Evolutionary conservation across 2,329 filamentous ascomycete species (phyloP), one percentile per base, ranked within the genome.

Genomic region (Metarhizium album): DNA sequence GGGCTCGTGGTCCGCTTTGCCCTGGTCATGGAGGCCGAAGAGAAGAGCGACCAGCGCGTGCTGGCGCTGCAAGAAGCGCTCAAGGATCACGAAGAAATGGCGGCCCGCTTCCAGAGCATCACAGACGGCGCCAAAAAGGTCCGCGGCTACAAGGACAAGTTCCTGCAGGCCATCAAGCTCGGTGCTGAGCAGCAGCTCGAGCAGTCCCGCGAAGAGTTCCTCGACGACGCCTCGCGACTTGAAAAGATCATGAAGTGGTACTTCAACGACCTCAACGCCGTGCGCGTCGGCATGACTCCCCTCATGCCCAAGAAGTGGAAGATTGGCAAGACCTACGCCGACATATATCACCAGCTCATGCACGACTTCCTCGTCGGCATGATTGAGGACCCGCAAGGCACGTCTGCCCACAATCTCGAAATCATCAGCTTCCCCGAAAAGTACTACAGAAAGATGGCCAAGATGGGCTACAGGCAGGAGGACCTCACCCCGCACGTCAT

Each of bases 221-320:
- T 91, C 49, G 86, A 85, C 37, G 89, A 97, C 62, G 87, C 93
- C 0, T 79, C 84, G 47, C 82, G 80, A 60, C 75, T 98, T 45
- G 87, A 94, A 56, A 95, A 95, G 73, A 83, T 80, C 57, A 81
- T 95, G 69, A 87, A 87, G 62, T 98, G 93, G 93, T 98, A 83
- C 69, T 98, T 97, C 73, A 96, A 97, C 70, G 91, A 98, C 66
- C 78, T 98, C 37, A 95, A 94, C 67, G 90, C 89, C 3, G 91
- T 96, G 63, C 90, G 91, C 67, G 78, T 94, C 55, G 91, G 93
- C 62, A 95, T 98, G 87, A 81, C 86, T 53, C 80, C 82, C 27
- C 75, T 98, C 49, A 90, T 96, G 81, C 93, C 94, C 8, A 91
- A 87, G 70, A 95, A 93, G 67, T 98, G 93, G 93, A 90, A 86